Conservation (phyloP, 2,329 filamentous ascomycete genomes). For the Ambrosiella cleistominuta region DNA sequence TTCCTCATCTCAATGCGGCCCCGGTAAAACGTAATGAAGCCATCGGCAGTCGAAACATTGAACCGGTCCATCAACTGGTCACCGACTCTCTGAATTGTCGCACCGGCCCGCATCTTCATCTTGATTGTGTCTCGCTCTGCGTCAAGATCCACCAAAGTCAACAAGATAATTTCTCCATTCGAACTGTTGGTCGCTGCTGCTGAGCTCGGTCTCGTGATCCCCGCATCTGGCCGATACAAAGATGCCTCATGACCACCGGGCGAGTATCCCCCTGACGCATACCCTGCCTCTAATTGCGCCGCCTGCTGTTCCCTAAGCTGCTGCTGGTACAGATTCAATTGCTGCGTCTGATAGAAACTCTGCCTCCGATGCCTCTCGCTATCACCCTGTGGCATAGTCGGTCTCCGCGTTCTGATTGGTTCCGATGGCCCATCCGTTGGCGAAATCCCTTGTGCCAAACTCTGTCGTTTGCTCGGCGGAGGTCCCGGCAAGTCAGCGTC, state of each 20-base stretch:
- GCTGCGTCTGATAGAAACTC: slow-evolving; percentile 5
- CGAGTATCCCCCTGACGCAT: neutral
- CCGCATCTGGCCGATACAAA: neutral
- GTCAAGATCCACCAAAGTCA: slow-evolving; percentile 9
- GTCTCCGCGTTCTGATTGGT: neutral
- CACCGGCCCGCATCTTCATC: neutral
- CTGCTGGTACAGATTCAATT: slow-evolving; percentile 3
- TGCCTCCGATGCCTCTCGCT: neutral
- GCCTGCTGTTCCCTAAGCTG: slow-evolving; percentile 3
- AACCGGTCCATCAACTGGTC: slow-evolving; percentile 3
- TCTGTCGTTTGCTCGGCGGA: neutral
- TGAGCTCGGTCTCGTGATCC: slow-evolving; percentile 6
- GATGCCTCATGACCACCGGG: neutral
- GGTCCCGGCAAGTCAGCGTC: too few relatives aligned
- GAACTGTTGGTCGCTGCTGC: slow-evolving; percentile 12
- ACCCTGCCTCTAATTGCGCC: neutral
- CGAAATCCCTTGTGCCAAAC: neutral
- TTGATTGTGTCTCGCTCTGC: slow-evolving; percentile 2
- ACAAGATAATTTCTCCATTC: slow-evolving; percentile 2
- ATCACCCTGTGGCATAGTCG: neutral
- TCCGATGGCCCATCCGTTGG: neutral
- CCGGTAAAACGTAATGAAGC: slow-evolving; percentile 6
- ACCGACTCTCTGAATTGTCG: neutral
- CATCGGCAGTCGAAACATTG: slow-evolving; percentile 3
- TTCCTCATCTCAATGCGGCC: slow-evolving; percentile 1